These are phyloP conservation scores for Cercospora nicotianae DNA, from an alignment of 2,329 filamentous ascomycete species.

Conservation along the genomic window DNA sequence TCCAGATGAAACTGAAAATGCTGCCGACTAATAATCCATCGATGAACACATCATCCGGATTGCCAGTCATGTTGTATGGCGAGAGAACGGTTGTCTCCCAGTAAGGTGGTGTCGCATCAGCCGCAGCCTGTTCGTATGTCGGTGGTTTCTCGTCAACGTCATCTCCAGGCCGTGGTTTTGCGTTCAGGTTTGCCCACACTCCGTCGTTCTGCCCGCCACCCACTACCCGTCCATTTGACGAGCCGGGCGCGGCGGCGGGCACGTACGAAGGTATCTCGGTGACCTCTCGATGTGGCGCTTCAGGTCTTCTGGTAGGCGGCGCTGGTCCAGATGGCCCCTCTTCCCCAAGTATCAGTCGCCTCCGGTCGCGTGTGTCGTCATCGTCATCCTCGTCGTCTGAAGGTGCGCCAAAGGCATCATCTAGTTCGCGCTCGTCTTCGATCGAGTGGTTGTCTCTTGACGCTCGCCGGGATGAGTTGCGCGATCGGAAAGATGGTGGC, in stretches of 20 bases:
- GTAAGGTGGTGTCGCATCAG: slow-evolving; percentile 92
- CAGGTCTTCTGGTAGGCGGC: slow-evolving; percentile 31
- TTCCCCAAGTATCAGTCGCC: slow-evolving; percentile 65
- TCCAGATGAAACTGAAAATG: slow-evolving; percentile 85
- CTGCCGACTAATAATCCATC: slow-evolving; percentile 92
- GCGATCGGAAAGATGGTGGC: slow-evolving; percentile 83
- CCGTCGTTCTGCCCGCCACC: slow-evolving; percentile 77
- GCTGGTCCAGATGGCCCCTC: slow-evolving; percentile 16
- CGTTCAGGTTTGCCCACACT: slow-evolving; percentile 92
- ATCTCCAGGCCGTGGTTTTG: slow-evolving; percentile 79
- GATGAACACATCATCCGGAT: slow-evolving; percentile 91
- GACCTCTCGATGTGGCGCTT: slow-evolving; percentile 48
- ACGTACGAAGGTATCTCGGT: slow-evolving; percentile 57
- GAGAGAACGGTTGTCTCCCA: slow-evolving; percentile 99
- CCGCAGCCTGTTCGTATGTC: slow-evolving; percentile 98
- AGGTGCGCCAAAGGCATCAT: slow-evolving; percentile 78
- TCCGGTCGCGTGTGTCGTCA: slow-evolving; percentile 76
- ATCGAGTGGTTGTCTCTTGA: slow-evolving; percentile 53
- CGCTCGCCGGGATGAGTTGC: slow-evolving; percentile 67
- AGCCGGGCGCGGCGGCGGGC: slow-evolving; percentile 36
- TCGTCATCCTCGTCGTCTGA: slow-evolving; percentile 67
- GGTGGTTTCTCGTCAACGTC: slow-evolving; percentile 90
- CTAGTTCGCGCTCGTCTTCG: slow-evolving; percentile 75
- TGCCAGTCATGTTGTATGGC: slow-evolving; percentile 82
- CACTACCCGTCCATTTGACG: slow-evolving; percentile 56